These are phyloP conservation scores for Triticum timopheevii DNA, from an alignment of 176 grass and related monocot species.

Conservation along the genomic window DNA sequence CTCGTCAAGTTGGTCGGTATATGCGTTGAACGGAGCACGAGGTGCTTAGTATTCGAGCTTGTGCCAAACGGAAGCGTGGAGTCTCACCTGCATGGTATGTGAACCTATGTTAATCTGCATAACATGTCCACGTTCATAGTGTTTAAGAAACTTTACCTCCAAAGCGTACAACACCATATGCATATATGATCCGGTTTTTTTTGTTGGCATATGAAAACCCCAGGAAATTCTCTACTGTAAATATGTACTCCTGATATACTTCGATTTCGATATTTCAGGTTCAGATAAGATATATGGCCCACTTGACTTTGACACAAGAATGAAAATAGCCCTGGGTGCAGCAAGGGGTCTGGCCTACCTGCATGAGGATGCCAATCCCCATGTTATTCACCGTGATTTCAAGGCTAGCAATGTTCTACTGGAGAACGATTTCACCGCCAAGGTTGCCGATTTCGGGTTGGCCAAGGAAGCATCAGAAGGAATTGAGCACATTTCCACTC, in stretches of 20 bases:
- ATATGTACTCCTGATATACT: neutral
- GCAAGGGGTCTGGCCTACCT: conserved; percentile 92
- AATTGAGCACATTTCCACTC: conserved; percentile 79
- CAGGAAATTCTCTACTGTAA: neutral
- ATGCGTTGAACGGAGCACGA: conserved; percentile 75
- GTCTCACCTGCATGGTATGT: conserved; percentile 91
- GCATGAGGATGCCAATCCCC: conserved; percentile 91
- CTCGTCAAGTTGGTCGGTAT: conserved; percentile 93
- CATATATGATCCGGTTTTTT: neutral
- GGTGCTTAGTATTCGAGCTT: conserved; percentile 91
- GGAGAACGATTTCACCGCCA: conserved; percentile 85
- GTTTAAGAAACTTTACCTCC: neutral
- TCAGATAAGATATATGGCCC: conserved; percentile 60
- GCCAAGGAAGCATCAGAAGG: conserved; percentile 84
- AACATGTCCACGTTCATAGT: neutral
- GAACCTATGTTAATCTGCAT: conserved; percentile 15
- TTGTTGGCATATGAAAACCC: neutral
- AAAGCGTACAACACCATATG: neutral
- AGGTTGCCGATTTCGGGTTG: conserved; percentile 93
- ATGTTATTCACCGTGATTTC: conserved; percentile 94
- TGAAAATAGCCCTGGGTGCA: conserved; percentile 87
- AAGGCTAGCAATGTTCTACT: conserved; percentile 91
- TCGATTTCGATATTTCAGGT: conserved; percentile 45
- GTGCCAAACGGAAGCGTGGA: conserved; percentile 91
- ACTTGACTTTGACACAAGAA: conserved; percentile 75